A percentile compares a stretch with the other conserved stretches of the same genome.
Conservation (phyloP, 805 yeast genomes). For the Lipomyces sp. region DNA sequence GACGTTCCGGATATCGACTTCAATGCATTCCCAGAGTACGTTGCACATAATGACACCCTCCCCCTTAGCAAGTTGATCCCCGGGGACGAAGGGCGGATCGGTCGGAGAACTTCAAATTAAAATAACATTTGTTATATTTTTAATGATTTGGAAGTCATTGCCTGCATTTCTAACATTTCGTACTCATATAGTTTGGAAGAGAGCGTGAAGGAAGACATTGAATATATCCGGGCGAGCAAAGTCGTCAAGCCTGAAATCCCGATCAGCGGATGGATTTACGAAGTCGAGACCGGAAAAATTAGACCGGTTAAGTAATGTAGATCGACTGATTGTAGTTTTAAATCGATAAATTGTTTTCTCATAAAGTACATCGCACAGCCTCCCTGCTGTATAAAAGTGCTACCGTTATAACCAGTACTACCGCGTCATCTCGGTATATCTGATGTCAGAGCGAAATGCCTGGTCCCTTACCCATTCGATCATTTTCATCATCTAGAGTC, state of each 20-base stretch:
- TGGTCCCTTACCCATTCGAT: too few relatives aligned
- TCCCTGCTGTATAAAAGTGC: too few relatives aligned
- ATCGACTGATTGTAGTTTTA: neutral
- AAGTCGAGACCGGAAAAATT: constrained; percentile 26
- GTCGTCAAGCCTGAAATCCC: constrained; percentile 18
- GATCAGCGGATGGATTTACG: constrained; percentile 22
- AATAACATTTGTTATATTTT: too few relatives aligned
- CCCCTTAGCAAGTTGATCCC: neutral
- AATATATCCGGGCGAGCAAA: constrained; percentile 12
- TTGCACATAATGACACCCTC: neutral
- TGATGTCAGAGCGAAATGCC: too few relatives aligned
- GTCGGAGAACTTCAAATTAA: too few relatives aligned
- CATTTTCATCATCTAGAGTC: too few relatives aligned
- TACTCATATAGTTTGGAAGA: constrained; percentile 18
- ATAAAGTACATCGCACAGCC: neutral
- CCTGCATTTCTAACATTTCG: too few relatives aligned
- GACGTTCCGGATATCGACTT: constrained; percentile 14
- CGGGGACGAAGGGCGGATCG: too few relatives aligned
- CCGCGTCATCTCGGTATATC: too few relatives aligned
- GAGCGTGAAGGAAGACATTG: constrained; percentile 23
- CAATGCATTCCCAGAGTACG: constrained; percentile 23
- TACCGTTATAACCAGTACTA: too few relatives aligned
- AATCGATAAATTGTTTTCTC: neutral
- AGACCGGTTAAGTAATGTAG: constrained; percentile 3
- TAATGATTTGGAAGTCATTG: too few relatives aligned